These are phyloP conservation scores for Puccinia polysora DNA, from an alignment of 1,284 basidiomycete genomes.

Conservation along the genomic window DNA sequence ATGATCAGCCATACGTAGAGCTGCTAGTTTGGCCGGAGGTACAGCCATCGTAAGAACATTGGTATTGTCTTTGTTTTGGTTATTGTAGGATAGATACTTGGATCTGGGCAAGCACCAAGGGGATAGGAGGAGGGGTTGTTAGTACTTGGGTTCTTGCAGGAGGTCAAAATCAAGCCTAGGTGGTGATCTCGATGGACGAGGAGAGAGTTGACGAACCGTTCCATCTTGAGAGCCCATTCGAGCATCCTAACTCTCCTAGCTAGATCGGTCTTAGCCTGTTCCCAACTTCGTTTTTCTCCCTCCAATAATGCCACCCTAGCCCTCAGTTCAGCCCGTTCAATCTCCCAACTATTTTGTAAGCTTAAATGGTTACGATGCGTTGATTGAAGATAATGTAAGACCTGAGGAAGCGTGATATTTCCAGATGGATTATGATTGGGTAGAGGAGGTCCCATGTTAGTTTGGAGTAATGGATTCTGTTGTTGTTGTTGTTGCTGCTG, in stretches of 20 bases:
- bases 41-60: slow-evolving; percentile 47
- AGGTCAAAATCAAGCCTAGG: background rate
- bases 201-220: slow-evolving; percentile 64
- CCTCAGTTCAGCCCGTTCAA: slow-evolving; percentile 98
- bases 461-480: slow-evolving; percentile 59
- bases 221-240: slow-evolving; percentile 77
- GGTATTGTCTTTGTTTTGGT: slow-evolving; percentile 35
- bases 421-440: slow-evolving; percentile 43
- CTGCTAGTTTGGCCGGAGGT: slow-evolving; percentile 52
- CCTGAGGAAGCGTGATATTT: slow-evolving; percentile 86
- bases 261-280: slow-evolving; percentile 92
- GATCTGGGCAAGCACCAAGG: slow-evolving; percentile 30
- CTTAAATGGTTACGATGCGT: slow-evolving; percentile 90
- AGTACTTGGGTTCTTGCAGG: background rate
- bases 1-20: slow-evolving; percentile 53
- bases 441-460: slow-evolving; percentile 53
- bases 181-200: no score
- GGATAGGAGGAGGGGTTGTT: background rate
- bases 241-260: slow-evolving; percentile 98
- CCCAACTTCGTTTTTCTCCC: slow-evolving; percentile 89
- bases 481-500: slow-evolving; percentile 51
- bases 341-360: slow-evolving; percentile 99
- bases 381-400: slow-evolving; percentile 93
- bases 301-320: slow-evolving; percentile 95
- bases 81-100: slow-evolving; percentile 45